Conservation (phyloP, 2,329 filamentous ascomycete genomes). For the Diplocarpon mali region DNA sequence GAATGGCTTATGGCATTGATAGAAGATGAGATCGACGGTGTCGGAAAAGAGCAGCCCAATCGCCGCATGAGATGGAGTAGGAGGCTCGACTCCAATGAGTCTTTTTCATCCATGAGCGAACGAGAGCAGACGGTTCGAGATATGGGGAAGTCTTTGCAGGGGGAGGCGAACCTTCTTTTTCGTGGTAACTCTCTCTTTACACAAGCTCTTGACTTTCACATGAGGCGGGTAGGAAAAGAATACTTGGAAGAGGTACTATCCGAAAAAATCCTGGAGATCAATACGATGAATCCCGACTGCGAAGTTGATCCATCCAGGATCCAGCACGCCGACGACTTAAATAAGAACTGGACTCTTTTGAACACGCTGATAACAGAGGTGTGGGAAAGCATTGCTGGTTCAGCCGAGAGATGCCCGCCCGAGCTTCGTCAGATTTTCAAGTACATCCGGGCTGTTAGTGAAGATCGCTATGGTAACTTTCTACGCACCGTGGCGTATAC, state of each 20-base stretch:
- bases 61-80: conserved; percentile 64
- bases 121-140: conserved; percentile 64
- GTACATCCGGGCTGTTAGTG: conserved; percentile 83
- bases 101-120: conserved; percentile 48
- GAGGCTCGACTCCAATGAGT: conserved; percentile 61
- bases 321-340: conserved; percentile 54
- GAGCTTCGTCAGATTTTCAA: conserved; percentile 80
- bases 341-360: conserved; percentile 72
- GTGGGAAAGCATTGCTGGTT: conserved; percentile 72
- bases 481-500: conserved; percentile 83
- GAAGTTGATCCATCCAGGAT: conserved; percentile 88
- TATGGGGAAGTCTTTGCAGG: conserved; percentile 65
- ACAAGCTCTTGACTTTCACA: conserved; percentile 87
- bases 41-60: conserved; percentile 68
- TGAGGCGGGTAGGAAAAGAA: conserved; percentile 86
- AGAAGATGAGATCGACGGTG: conserved; percentile 93
- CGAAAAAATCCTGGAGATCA: conserved; percentile 82
- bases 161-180: conserved; percentile 91
- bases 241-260: conserved; percentile 80
- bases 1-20: conserved; percentile 92
- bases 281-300: conserved; percentile 81
- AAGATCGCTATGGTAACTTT: conserved; percentile 90
- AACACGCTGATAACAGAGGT: conserved; percentile 68
- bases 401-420: conserved; percentile 63
- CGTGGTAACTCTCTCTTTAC: conserved; percentile 90